These are phyloP conservation scores for Plenodomus lindquistii DNA, from an alignment of 2,329 filamentous ascomycete species.

Conservation along the genomic window DNA sequence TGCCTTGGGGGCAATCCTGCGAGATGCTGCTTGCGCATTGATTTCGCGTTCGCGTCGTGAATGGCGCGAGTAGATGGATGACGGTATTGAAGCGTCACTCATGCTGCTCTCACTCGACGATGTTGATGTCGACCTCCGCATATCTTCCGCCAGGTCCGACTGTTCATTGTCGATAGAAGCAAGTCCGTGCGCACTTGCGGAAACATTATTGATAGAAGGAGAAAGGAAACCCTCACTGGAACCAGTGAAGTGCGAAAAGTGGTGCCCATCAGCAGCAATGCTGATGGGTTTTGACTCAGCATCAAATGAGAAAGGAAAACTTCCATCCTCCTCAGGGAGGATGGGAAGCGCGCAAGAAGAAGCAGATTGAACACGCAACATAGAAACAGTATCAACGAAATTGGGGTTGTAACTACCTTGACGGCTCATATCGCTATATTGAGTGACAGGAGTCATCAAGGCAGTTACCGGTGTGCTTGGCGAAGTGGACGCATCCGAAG, in stretches of 20 bases:
- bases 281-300: slow-evolving; percentile 41
- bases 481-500: slow-evolving; percentile 39
- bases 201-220: slow-evolving; percentile 27
- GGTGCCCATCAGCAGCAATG: slow-evolving; percentile 34
- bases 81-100: slow-evolving; percentile 50
- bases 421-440: slow-evolving; percentile 51
- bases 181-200: slow-evolving; percentile 41
- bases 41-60: slow-evolving; percentile 55
- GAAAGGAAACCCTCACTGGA: slow-evolving; percentile 45
- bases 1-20: slow-evolving; percentile 55
- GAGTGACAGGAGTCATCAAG: slow-evolving; percentile 45
- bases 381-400: slow-evolving; percentile 48
- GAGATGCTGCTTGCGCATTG: slow-evolving; percentile 51
- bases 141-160: slow-evolving; percentile 50
- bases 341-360: slow-evolving; percentile 42
- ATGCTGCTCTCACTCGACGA: slow-evolving; percentile 40
- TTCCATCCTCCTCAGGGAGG: slow-evolving; percentile 43
- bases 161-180: slow-evolving; percentile 30
- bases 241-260: slow-evolving; percentile 39
- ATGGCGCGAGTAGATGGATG: slow-evolving; percentile 51
- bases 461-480: slow-evolving; percentile 44
- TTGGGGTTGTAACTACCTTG: slow-evolving; percentile 49
- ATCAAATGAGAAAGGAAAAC: slow-evolving; percentile 39
- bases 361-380: slow-evolving; percentile 51
- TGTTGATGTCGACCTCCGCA: slow-evolving; percentile 55